phyloP scores from a whole-genome alignment of 805 yeast genomes.

The Nakazawaea peltata region DNA sequence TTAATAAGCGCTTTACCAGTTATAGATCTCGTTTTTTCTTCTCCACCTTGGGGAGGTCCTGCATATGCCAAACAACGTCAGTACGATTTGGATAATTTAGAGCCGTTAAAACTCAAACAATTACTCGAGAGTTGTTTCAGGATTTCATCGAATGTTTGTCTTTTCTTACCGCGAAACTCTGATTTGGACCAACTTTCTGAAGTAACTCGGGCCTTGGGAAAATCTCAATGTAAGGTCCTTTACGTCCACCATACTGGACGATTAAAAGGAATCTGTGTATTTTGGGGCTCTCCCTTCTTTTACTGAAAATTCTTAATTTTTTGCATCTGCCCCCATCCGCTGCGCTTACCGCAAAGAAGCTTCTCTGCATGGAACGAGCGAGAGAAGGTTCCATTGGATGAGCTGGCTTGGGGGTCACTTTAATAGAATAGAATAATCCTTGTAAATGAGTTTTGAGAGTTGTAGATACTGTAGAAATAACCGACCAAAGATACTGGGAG shows the following conservation, averaged over 20 bases:
- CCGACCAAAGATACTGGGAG: too few relatives aligned
- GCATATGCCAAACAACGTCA: constrained; percentile 32
- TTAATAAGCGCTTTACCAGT: constrained; percentile 12
- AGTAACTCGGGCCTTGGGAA: constrained; percentile 38
- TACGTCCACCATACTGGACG: constrained; percentile 32
- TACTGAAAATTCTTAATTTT: constrained; percentile 7
- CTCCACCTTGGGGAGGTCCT: constrained; percentile 91
- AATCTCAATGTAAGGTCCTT: constrained; percentile 37
- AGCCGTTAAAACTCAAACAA: constrained; percentile 40
- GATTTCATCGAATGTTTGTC: constrained; percentile 39
- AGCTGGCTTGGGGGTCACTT: too few relatives aligned
- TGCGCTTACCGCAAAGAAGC: too few relatives aligned
- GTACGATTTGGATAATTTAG: constrained; percentile 38
- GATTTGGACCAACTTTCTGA: constrained; percentile 41
- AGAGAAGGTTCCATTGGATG: not conserved
- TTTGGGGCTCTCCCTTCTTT: constrained; percentile 48
- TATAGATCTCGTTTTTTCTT: constrained; percentile 55
- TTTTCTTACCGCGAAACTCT: constrained; percentile 59
- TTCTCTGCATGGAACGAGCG: not conserved
- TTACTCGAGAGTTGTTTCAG: constrained; percentile 34
- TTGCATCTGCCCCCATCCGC: not conserved
- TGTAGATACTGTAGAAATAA: too few relatives aligned
- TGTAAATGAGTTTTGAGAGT: too few relatives aligned
- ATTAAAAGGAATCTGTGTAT: constrained; percentile 46
- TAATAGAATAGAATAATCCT: too few relatives aligned